These are phyloP conservation scores for Chrysochromulina tobinii DNA, from an alignment of 78 protist species.

Conservation along the genomic window DNA sequence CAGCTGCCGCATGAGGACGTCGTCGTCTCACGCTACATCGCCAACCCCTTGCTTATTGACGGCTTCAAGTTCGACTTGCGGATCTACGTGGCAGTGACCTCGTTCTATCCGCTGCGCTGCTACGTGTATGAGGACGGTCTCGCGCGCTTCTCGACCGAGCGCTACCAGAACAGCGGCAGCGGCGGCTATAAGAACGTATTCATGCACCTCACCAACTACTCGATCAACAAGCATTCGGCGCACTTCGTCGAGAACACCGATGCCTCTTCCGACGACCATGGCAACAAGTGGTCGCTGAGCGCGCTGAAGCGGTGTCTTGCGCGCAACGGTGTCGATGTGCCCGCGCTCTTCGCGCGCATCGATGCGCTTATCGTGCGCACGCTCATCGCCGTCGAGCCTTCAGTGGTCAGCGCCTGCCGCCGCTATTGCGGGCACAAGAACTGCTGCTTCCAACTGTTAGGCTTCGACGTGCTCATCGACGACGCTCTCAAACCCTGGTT, in stretches of 20 bases:
- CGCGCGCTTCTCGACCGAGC: conserved; percentile 61
- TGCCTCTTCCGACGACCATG: conserved; percentile 10
- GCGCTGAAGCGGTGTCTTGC: conserved; percentile 35
- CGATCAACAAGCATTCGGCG: conserved; percentile 50
- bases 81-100: conserved; percentile 48
- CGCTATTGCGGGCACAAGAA: background rate
- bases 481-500: conserved; percentile 65
- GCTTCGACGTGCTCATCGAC: conserved; percentile 76
- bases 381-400: conserved; percentile 48
- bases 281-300: conserved; percentile 60
- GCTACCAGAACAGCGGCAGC: background rate
- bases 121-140: conserved; percentile 69
- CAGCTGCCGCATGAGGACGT: background rate
- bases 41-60: conserved; percentile 58
- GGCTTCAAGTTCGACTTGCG: conserved; percentile 76
- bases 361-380: conserved; percentile 59
- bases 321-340: background rate
- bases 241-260: background rate
- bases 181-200: background rate
- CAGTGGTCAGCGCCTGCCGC: background rate
- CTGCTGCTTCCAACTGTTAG: conserved; percentile 61
- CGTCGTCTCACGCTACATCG: conserved; percentile 45
- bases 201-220: conserved; percentile 77
- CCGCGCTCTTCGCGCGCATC: background rate
- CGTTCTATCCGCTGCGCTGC: conserved; percentile 54